Base-by-base conservation (phyloP, 2,329 filamentous ascomycete species). In the Mollisia scopiformis region DNA sequence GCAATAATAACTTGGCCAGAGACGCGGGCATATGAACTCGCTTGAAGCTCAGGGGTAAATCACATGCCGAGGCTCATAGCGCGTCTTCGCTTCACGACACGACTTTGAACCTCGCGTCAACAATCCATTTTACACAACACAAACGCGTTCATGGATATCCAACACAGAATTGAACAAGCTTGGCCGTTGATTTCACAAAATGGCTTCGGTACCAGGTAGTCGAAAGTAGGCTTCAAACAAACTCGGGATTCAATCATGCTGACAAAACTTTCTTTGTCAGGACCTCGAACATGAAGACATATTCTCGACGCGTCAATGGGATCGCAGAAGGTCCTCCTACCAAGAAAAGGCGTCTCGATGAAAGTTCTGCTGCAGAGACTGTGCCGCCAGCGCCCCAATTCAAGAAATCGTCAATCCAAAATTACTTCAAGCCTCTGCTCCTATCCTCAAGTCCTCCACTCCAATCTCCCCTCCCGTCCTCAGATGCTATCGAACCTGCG, bases 371-470 rank as follows among this genome's bases (percentile, higher is more conserved):
- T n/a, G 39, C 30, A 16, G 16, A 43, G 23, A 11, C 51, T 1
- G 35, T 51, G 52, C 47, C 28, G 21, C 25, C 55, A 21, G 64
- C 65, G 37, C n/a, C 37, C 2, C 61, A 62, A 58, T n/a, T 61
- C 19, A 62, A 62, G 37, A 62, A 59, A 33, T 58, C 56, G 4
- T 66, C 66, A 2, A 73, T 73, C 49, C 58, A 61, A 30, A 69
- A 57, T 54, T 73, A 70, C 35, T 72, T 73, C 59, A 66, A 66
- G 43, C 66, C 68, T 33, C 16, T 66, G 19, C 55, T 52, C 11
- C 58, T 46, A 21, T 64, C 64, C 21, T 64, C 62, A 28, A 68
- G 62, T 58, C 60, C 64, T 4, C 52, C 55, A 16, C 53, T 49
- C 25, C 61, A 35, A 58, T 39, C 46, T 33, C 7, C 27, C 33